A percentile compares a stretch with the other conserved stretches of the same genome.
Conservation (phyloP, 2,329 filamentous ascomycete species). For the Fusarium sp. region DNA sequence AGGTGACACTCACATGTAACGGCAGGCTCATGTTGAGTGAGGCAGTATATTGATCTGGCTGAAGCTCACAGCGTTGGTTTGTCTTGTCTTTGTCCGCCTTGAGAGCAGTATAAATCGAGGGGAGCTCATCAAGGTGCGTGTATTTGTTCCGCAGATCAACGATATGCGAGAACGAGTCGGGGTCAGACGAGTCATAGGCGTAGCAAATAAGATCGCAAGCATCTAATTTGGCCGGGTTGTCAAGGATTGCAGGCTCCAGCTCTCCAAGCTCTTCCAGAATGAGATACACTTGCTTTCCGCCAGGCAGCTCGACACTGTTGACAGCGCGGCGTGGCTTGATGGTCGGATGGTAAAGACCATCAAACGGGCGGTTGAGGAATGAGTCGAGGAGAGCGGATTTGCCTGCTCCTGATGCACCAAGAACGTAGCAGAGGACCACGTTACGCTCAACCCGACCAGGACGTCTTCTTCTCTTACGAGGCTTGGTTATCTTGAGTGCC, state of each 20-base stretch:
- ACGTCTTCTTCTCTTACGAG: slow-evolving; percentile 83
- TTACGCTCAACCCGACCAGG: slow-evolving; percentile 91
- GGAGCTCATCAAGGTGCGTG: slow-evolving; percentile 86
- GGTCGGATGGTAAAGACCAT: slow-evolving; percentile 85
- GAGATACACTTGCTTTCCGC: slow-evolving; percentile 95
- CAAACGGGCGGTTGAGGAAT: slow-evolving; percentile 90
- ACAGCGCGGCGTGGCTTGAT: slow-evolving; percentile 95
- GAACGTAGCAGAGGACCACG: slow-evolving; percentile 91
- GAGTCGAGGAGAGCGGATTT: slow-evolving; percentile 92
- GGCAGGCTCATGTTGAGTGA: slow-evolving; percentile 88
- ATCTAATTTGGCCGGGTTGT: slow-evolving; percentile 89
- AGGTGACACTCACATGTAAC: slow-evolving; percentile 92
- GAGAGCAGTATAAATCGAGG: slow-evolving; percentile 89
- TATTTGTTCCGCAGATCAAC: slow-evolving; percentile 82
- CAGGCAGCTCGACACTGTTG: slow-evolving; percentile 94
- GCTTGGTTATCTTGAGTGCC: slow-evolving; percentile 91
- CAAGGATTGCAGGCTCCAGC: slow-evolving; percentile 91
- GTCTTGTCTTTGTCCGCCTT: slow-evolving; percentile 98
- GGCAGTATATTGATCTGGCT: slow-evolving; percentile 92
- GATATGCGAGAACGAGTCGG: slow-evolving; percentile 94
- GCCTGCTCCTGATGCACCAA: slow-evolving; percentile 86
- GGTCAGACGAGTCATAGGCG: slow-evolving; percentile 95
- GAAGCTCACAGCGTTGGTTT: slow-evolving; percentile 89
- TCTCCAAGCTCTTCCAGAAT: slow-evolving; percentile 96
- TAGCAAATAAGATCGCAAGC: slow-evolving; percentile 95